Percentiles rank a stretch among this genome's conserved stretches.
Conservation (phyloP, 1,284 basidiomycete genomes). For the Ceraceosorus bombacis region DNA sequence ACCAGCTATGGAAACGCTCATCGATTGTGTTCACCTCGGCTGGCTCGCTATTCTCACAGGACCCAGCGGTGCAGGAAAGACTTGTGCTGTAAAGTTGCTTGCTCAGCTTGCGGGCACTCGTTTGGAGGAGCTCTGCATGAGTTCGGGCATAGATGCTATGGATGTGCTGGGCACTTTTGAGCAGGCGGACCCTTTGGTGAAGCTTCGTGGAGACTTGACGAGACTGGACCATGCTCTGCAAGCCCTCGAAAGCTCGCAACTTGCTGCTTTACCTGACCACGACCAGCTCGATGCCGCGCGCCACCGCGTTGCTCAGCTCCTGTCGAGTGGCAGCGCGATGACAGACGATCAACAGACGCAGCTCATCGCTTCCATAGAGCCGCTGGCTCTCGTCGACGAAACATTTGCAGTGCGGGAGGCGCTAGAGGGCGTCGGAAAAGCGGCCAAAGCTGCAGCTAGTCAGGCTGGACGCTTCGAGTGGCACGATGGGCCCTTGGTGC, state of each 20-base stretch:
- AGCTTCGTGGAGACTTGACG: background rate
- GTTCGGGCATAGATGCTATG: slow-evolving; percentile 80
- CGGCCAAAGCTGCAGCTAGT: background rate
- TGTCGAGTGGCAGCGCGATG: too few species aligned
- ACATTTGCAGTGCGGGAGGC: too few species aligned
- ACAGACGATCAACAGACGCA: background rate
- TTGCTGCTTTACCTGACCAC: background rate
- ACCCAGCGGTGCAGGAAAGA: slow-evolving; percentile 68
- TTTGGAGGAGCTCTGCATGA: slow-evolving; percentile 71
- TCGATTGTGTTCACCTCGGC: slow-evolving; percentile 65
- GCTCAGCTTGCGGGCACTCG: slow-evolving; percentile 64
- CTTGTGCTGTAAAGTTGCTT: slow-evolving; percentile 63
- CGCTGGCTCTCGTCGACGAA: background rate
- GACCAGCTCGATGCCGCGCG: background rate
- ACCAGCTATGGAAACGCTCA: slow-evolving; percentile 65
- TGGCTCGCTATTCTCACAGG: slow-evolving; percentile 89
- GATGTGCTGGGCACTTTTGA: slow-evolving; percentile 95
- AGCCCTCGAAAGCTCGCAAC: background rate
- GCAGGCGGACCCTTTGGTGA: slow-evolving; percentile 55
- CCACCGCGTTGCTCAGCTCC: background rate
- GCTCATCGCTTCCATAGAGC: background rate
- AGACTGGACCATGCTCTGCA: background rate
- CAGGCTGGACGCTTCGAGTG: slow-evolving; percentile 70
- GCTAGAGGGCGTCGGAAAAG: background rate
- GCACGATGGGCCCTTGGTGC: slow-evolving; percentile 89